A percentile compares a stretch with the other conserved stretches of the same genome.
Conservation (phyloP, 768 basidiomycete species). For the Punctularia strigosozonata region DNA sequence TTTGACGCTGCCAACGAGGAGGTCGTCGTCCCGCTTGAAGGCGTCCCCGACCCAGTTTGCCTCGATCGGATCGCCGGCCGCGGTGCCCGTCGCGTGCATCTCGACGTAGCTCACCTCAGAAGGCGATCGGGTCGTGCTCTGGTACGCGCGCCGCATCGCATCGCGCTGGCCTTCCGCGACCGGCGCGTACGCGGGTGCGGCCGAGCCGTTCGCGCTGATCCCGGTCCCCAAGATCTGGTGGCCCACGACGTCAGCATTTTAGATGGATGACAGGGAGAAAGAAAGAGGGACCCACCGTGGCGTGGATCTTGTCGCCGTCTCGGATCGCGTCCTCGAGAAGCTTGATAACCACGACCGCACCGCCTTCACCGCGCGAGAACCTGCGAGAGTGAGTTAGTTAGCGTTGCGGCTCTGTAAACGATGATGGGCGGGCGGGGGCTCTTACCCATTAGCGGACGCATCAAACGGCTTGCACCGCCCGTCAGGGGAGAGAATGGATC, state of each 20-base stretch:
- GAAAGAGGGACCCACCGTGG: conserved; percentile 11
- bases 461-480: conserved; percentile 10
- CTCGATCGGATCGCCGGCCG: conserved; percentile 9
- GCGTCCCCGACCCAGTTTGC: conserved; percentile 8
- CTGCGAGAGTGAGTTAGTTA: not conserved
- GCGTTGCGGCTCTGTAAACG: no score
- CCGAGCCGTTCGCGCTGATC: not conserved
- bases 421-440: no score
- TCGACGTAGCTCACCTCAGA: conserved; percentile 10
- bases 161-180: conserved; percentile 21
- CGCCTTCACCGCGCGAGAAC: not conserved
- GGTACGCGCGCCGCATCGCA: conserved; percentile 22
- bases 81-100: conserved; percentile 7
- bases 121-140: conserved; percentile 16
- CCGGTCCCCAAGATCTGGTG: conserved; percentile 10
- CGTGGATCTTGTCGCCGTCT: conserved; percentile 8
- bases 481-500: conserved; percentile 21
- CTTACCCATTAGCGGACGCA: conserved; percentile 7
- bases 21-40: conserved; percentile 6
- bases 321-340: conserved; percentile 6
- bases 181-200: conserved; percentile 9
- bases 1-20: conserved; percentile 10
- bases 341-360: conserved; percentile 4
- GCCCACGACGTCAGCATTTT: no score
- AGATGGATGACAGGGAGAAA: no score